These are phyloP conservation scores for Lipomyces yamadae DNA, from an alignment of 805 yeast genomes.

Conservation along the genomic window DNA sequence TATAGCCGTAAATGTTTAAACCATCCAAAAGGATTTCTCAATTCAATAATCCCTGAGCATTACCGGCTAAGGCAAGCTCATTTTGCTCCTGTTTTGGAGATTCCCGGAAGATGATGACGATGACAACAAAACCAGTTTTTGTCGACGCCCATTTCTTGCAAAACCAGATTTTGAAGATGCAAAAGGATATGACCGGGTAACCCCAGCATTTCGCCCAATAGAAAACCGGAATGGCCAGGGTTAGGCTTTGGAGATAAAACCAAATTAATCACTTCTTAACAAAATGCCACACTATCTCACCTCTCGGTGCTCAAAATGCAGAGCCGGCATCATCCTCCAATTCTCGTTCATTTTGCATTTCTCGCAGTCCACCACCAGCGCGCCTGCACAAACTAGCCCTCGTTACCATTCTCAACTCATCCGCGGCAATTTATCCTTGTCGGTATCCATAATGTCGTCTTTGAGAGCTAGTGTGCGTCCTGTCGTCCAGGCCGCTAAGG, in stretches of 20 bases:
- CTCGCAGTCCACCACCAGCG: neutral
- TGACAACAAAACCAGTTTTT: too few species aligned
- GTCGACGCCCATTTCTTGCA: neutral
- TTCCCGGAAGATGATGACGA: neutral
- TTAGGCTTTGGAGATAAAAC: neutral
- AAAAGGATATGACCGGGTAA: neutral
- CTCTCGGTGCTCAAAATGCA: neutral
- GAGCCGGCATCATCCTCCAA: neutral
- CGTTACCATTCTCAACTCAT: slow-evolving; percentile 2
- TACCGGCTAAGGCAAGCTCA: neutral
- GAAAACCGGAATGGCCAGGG: slow-evolving; percentile 11
- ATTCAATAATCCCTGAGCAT: neutral
- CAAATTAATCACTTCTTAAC: neutral
- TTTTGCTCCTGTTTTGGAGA: neutral
- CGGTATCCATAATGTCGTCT: slow-evolving; percentile 39
- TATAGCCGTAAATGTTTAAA: neutral
- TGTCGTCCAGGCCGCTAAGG: slow-evolving; percentile 40
- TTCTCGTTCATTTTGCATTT: neutral
- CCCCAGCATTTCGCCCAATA: slow-evolving; percentile 9
- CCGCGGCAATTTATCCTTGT: neutral
- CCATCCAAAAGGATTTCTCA: neutral
- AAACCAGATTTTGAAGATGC: slow-evolving; percentile 1
- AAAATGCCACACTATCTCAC: neutral
- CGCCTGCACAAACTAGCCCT: slow-evolving; percentile 8
- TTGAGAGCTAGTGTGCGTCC: slow-evolving; percentile 41